A percentile compares a stretch with the other conserved stretches of the same genome.
Evolutionary conservation across 2,329 filamentous ascomycete species (phyloP).

Genomic region (Aspergillus sp.): DNA sequence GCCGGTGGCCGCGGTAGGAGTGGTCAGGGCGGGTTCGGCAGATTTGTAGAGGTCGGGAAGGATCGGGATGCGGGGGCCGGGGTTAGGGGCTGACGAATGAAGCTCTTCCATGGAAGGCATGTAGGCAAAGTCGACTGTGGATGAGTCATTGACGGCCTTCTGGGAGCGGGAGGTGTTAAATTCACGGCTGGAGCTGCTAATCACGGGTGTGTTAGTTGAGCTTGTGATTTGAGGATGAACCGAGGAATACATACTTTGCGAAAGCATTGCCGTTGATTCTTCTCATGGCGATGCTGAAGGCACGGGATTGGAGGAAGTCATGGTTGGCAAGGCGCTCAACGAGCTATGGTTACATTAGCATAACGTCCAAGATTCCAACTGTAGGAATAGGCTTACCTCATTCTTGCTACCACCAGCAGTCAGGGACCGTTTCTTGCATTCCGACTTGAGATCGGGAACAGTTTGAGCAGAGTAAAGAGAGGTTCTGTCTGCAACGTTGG

Average conservation of each 20-base stretch:
- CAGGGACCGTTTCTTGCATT: slow-evolving; percentile 46
- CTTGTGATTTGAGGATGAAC: neutral
- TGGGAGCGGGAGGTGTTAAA: slow-evolving; percentile 57
- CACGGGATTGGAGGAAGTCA: slow-evolving; percentile 46
- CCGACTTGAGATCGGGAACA: slow-evolving; percentile 44
- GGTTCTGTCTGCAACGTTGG: slow-evolving; percentile 46
- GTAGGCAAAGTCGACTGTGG: slow-evolving; percentile 58
- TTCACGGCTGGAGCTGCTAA: slow-evolving; percentile 46
- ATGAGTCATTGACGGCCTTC: slow-evolving; percentile 52
- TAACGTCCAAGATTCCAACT: neutral
- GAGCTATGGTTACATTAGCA: slow-evolving; percentile 30
- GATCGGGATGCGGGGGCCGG: slow-evolving; percentile 45
- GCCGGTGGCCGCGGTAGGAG: slow-evolving; percentile 5
- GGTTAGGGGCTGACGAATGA: slow-evolving; percentile 28
- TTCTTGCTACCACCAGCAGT: slow-evolving; percentile 42
- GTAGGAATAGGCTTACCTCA: slow-evolving; percentile 35
- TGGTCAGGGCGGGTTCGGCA: slow-evolving; percentile 22
- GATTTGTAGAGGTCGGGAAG: slow-evolving; percentile 34
- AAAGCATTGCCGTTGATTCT: slow-evolving; percentile 40
- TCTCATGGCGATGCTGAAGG: slow-evolving; percentile 50
- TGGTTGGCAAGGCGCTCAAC: slow-evolving; percentile 48
- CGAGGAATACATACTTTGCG: slow-evolving; percentile 26
- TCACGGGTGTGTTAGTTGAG: slow-evolving; percentile 21
- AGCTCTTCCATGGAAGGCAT: slow-evolving; percentile 47
- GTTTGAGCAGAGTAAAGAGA: slow-evolving; percentile 46